These are phyloP conservation scores for Hylodesmum podocarpum DNA, from an alignment of 306 rosid genomes.

Conservation along the genomic window DNA sequence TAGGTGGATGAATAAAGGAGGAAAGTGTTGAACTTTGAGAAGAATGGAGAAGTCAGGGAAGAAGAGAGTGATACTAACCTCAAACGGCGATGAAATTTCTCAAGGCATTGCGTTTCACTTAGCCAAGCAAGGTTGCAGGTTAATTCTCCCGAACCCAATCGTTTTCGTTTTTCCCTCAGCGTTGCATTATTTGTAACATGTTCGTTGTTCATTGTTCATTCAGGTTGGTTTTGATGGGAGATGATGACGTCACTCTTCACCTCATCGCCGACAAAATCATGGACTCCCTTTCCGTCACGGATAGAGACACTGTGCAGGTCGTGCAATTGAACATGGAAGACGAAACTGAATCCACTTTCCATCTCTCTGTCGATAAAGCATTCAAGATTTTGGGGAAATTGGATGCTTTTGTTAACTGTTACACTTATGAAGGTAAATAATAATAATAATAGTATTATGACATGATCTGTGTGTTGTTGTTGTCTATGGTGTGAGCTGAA, in stretches of 20 bases:
- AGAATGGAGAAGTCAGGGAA: conserved; percentile 39
- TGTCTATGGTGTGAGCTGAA: no score
- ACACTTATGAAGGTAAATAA: conserved; percentile 69
- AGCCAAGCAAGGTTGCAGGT: conserved; percentile 92
- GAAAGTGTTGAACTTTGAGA: not conserved
- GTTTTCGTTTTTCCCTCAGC: not conserved
- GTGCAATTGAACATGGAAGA: conserved; percentile 66
- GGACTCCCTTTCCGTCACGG: conserved; percentile 31
- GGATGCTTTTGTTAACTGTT: conserved; percentile 81
- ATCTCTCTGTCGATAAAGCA: conserved; percentile 63
- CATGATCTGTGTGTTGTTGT: no score
- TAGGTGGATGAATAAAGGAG: not conserved
- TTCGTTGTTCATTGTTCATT: not conserved
- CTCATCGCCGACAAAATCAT: conserved; percentile 35
- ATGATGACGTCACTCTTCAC: no score
- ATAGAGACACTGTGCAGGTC: conserved; percentile 43
- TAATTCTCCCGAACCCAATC: not conserved
- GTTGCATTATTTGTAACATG: no score
- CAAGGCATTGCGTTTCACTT: conserved; percentile 60
- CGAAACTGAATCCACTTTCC: conserved; percentile 47
- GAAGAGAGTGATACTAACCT: conserved; percentile 70
- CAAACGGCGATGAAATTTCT: conserved; percentile 69
- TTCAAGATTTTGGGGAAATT: conserved; percentile 56
- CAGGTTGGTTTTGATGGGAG: conserved; percentile 84
- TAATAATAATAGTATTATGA: not conserved